Evolutionary conservation across 257 asterid genomes (phyloP).

Genomic region (Solanum commersonii): DNA sequence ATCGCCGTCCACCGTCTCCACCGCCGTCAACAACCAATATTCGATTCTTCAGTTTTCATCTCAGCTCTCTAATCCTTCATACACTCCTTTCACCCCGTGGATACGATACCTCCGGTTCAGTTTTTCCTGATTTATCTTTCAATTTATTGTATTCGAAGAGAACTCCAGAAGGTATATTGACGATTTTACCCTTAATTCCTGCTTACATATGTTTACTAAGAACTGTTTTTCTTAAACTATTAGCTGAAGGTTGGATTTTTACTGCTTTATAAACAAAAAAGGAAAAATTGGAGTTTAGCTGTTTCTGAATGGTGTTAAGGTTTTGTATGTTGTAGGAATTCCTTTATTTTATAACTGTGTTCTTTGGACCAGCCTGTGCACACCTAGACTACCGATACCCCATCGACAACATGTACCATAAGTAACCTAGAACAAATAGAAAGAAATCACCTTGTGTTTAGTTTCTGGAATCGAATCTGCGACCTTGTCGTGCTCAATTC

Average conservation of each 20-base stretch:
- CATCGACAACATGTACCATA: not conserved
- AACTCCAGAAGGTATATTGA: not conserved
- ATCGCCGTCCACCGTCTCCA: conserved; percentile 5
- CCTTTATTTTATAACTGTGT: not conserved
- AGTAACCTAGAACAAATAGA: not conserved
- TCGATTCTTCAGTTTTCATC: not conserved
- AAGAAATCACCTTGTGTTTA: not conserved
- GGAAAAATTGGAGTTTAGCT: not conserved
- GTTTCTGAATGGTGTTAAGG: not conserved
- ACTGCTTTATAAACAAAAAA: not conserved
- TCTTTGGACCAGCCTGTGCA: not conserved
- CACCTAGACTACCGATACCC: not conserved
- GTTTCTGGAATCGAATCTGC: not conserved
- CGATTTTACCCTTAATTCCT: not conserved
- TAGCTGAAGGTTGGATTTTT: not conserved
- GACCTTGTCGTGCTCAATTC: not conserved
- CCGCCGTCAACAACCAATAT: not conserved
- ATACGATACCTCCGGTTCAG: conserved; percentile 32
- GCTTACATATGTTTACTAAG: not conserved
- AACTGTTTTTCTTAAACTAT: not conserved
- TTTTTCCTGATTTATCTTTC: conserved; percentile 24
- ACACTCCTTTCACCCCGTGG: conserved; percentile 22
- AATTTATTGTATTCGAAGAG: not conserved
- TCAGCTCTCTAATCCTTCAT: conserved; percentile 6
- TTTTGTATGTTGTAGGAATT: not conserved